A percentile compares a stretch with the other conserved stretches of the same genome.
Conservation (phyloP, 495 filamentous ascomycete genomes). For the Margaritispora aquatica region DNA sequence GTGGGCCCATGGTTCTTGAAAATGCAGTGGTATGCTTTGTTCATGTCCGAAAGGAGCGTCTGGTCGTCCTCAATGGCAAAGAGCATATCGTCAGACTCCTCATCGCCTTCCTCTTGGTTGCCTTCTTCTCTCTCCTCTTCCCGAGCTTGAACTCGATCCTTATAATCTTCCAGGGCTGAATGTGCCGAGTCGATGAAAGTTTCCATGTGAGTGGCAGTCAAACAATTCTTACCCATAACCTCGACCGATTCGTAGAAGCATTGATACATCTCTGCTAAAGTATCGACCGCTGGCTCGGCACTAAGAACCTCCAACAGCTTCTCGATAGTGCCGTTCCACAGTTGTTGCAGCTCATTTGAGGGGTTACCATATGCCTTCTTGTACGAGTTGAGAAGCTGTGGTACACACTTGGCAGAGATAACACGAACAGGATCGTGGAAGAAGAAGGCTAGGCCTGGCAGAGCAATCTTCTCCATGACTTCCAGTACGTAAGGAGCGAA, state of each 20-base stretch:
- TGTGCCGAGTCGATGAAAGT: constrained; percentile 80
- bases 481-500: constrained; percentile 90
- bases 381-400: constrained; percentile 89
- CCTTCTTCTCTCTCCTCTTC: constrained; percentile 66
- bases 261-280: constrained; percentile 97
- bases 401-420: constrained; percentile 89
- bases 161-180: constrained; percentile 86
- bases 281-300: constrained; percentile 92
- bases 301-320: constrained; percentile 93
- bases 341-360: constrained; percentile 63
- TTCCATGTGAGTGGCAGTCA: constrained; percentile 70
- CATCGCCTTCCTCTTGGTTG: constrained; percentile 74
- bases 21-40: constrained; percentile 98
- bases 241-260: constrained; percentile 99
- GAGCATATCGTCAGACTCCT: constrained; percentile 71
- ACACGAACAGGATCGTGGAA: constrained; percentile 98
- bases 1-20: constrained; percentile 87
- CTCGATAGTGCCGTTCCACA: constrained; percentile 83
- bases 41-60: constrained; percentile 96
- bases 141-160: constrained; percentile 71
- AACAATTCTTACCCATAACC: constrained; percentile 77
- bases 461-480: constrained; percentile 93
- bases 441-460: constrained; percentile 95
- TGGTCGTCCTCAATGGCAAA: constrained; percentile 98
- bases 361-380: constrained; percentile 78